Base-by-base conservation (phyloP, 345 rosid genomes). In the Theobroma cacao region DNA sequence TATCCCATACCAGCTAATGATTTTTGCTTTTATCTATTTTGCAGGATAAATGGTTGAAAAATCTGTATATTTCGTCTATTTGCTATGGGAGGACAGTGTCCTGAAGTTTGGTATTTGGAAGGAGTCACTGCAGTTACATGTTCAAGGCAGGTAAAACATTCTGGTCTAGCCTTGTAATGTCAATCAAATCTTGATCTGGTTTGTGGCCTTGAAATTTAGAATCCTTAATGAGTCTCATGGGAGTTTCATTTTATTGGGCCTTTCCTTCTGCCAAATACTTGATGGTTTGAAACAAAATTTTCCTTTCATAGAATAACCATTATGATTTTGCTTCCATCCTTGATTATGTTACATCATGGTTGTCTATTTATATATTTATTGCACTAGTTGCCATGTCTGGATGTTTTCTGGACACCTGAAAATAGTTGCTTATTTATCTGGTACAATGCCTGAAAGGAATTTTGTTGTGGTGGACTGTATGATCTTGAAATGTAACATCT, bases 1-100 rank as follows among this genome's bases (percentile, higher is more conserved):
- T 33, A 53, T 72, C 45, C 20, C 75, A 45, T 28, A 31, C 8
- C 43, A 52, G 62, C 30, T 6, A 31, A 48, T 50, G 14, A 30
- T 55, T 60, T 33, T 48, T 60, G 74, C 48, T n/a, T 34, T 75
- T 52, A 45, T 77, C 74, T 43, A 41, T 59, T 66, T 64, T 88
- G 79, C 97, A 94, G 98, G 98, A 91, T 20, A 94, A 93, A 81
- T 94, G 98, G 97, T 89, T 86, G 1, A 94, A 88, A 75, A 93
- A 90, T 88, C 87, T 94, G 77, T 94, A 91, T 82, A 84, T 94
- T 59, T 92, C 98, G 31, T 93, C 97, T 7, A 80, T 94, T 67
- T 94, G 97, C 79, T 93, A 84, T n/a, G 98, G 98, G 62, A 84
- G 98, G 77, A 93, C 98, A 1, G 97, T 91, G 28, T 92, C 94